phyloP scores from a whole-genome alignment of 495 filamentous ascomycete species.

The Podospora bellae-mahoneyi region DNA sequence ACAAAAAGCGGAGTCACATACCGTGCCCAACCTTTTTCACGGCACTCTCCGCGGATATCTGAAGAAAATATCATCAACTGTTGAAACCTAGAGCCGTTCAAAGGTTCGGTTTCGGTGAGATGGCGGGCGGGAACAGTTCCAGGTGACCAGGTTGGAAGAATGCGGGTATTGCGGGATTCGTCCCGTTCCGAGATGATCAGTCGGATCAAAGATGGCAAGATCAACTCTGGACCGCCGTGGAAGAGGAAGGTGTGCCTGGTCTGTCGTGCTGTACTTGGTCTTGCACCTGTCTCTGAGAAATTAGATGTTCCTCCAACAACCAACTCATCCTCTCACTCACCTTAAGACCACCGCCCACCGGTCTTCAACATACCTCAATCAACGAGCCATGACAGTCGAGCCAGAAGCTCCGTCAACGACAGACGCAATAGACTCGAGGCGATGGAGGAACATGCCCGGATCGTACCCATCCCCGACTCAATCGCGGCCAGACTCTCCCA shows the following conservation, averaged over 20 bases:
- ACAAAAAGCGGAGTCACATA: not conserved
- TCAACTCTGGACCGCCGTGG: not conserved
- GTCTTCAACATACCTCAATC: not conserved
- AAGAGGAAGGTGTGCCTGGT: not conserved
- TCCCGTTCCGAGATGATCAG: constrained; percentile 6
- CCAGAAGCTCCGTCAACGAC: not conserved
- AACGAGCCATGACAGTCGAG: not conserved
- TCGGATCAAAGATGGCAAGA: not conserved
- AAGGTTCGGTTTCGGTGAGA: not conserved
- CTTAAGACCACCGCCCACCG: not conserved
- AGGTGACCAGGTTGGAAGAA: constrained; percentile 1
- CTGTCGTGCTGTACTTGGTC: not conserved
- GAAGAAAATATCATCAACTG: not conserved
- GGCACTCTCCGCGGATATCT: not conserved
- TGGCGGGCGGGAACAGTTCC: not conserved
- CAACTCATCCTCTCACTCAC: not conserved
- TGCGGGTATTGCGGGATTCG: constrained; percentile 5
- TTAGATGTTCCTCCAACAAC: not conserved
- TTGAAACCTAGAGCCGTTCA: not conserved
- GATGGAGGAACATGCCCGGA: not conserved
- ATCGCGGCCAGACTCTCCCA: not conserved
- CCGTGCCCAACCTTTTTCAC: not conserved
- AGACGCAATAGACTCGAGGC: not conserved
- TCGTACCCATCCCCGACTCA: not conserved
- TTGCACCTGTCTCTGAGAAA: not conserved